Evolutionary conservation across 306 rosid species (phyloP).

Genomic region (Cicer bijugum): DNA sequence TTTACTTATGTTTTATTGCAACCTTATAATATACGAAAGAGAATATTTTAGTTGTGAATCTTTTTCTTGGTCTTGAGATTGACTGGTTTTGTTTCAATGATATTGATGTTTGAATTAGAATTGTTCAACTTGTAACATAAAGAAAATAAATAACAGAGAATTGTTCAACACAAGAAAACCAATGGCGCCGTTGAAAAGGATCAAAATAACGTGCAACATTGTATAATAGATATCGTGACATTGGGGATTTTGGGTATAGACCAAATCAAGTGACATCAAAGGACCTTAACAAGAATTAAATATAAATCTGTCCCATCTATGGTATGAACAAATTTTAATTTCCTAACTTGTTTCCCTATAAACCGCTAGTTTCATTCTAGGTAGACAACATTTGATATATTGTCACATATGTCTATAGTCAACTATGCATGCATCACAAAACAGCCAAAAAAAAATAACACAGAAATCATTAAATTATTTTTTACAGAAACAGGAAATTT

Average conservation of each 20-base stretch:
- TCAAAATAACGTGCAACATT: conserved; percentile 33
- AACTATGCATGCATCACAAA: conserved; percentile 31
- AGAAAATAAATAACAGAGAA: conserved; percentile 7
- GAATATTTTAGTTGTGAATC: not conserved
- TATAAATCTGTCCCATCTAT: conserved; percentile 30
- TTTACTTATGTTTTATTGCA: no score
- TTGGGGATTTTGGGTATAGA: no score
- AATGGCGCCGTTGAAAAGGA: not conserved
- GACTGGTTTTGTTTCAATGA: conserved; percentile 47
- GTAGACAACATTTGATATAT: conserved; percentile 40
- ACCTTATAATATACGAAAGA: not conserved
- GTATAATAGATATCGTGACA: not conserved
- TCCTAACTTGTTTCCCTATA: conserved; percentile 34
- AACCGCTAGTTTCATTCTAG: conserved; percentile 38
- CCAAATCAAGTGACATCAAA: no score
- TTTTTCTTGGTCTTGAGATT: conserved; percentile 28
- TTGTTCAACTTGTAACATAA: conserved; percentile 30
- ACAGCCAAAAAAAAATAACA: not conserved
- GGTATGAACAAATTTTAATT: conserved; percentile 28
- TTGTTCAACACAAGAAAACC: conserved; percentile 42
- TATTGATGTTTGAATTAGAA: conserved; percentile 40
- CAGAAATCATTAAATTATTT: not conserved
- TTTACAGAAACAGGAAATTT: no score
- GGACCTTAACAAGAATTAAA: conserved; percentile 35
- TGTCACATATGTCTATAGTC: conserved; percentile 36